These are phyloP conservation scores for Chara braunii DNA, from an alignment of 139 green algal species.

Conservation along the genomic window DNA sequence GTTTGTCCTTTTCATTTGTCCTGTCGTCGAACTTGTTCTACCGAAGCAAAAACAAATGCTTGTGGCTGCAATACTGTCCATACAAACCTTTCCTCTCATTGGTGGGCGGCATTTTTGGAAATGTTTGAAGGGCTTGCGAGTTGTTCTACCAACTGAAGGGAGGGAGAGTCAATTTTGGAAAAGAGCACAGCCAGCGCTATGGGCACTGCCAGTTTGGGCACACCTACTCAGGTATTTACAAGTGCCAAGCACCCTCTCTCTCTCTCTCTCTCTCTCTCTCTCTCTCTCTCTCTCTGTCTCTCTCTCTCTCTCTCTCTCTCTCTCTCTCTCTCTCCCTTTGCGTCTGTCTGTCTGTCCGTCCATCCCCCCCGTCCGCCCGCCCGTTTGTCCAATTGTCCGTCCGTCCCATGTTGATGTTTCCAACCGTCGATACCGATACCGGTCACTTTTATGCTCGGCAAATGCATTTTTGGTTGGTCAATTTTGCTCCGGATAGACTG, in stretches of 20 bases:
- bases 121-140: constrained; percentile 28
- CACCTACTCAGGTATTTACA: background rate
- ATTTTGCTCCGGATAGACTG: too few species aligned
- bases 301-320: background rate
- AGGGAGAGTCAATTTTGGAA: constrained; percentile 25
- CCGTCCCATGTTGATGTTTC: background rate
- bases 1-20: constrained; percentile 11
- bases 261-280: background rate
- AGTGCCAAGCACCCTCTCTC: background rate
- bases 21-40: too few species aligned
- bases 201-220: constrained; percentile 25
- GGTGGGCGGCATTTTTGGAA: background rate
- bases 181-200: constrained; percentile 21
- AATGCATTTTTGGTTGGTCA: too few species aligned
- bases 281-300: background rate
- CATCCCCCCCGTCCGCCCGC: background rate
- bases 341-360: background rate
- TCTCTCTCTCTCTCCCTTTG: background rate
- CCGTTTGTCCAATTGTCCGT: background rate
- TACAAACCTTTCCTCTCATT: background rate
- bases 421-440: too few species aligned
- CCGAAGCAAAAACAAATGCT: too few species aligned
- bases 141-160: constrained; percentile 42
- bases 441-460: too few species aligned
- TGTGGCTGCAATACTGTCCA: background rate